These are phyloP conservation scores for Exophiala sideris DNA, from an alignment of 2,329 filamentous ascomycete genomes.

Conservation along the genomic window DNA sequence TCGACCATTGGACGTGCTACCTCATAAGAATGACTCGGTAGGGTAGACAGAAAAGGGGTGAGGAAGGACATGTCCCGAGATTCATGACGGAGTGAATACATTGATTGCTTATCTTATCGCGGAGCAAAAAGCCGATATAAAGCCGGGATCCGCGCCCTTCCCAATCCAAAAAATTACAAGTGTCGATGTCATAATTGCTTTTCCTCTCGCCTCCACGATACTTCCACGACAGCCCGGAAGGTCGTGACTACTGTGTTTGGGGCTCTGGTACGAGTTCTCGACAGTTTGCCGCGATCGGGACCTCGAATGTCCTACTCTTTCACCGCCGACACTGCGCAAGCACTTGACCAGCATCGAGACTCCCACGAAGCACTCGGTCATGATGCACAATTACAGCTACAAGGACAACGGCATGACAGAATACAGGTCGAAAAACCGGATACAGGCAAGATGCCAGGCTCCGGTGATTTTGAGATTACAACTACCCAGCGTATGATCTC, in stretches of 20 bases:
- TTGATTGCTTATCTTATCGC: too few relatives aligned
- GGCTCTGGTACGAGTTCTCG: too few relatives aligned
- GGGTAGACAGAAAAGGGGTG: too few relatives aligned
- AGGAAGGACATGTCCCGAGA: too few relatives aligned
- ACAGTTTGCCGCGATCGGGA: not conserved
- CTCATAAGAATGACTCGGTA: too few relatives aligned
- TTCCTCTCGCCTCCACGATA: not conserved
- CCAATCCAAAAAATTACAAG: not conserved
- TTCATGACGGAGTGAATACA: too few relatives aligned
- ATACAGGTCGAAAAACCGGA: slow-evolving; percentile 22
- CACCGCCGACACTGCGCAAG: slow-evolving; percentile 20
- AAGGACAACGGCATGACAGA: slow-evolving; percentile 31
- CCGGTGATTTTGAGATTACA: slow-evolving; percentile 57
- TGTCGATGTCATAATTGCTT: slow-evolving; percentile 20
- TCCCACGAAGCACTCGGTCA: slow-evolving; percentile 19
- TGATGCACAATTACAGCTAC: slow-evolving; percentile 12
- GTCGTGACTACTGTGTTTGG: too few relatives aligned
- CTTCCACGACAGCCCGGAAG: not conserved
- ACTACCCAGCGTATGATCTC: slow-evolving; percentile 91
- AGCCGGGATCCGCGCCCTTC: too few relatives aligned
- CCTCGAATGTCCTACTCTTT: slow-evolving; percentile 27
- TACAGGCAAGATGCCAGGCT: slow-evolving; percentile 20
- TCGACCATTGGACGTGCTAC: too few relatives aligned
- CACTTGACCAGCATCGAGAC: slow-evolving; percentile 17
- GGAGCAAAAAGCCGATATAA: slow-evolving; percentile 2